Evolutionary conservation across 331 rosid species (phyloP).

Genomic region (Stylosanthes scabra): DNA sequence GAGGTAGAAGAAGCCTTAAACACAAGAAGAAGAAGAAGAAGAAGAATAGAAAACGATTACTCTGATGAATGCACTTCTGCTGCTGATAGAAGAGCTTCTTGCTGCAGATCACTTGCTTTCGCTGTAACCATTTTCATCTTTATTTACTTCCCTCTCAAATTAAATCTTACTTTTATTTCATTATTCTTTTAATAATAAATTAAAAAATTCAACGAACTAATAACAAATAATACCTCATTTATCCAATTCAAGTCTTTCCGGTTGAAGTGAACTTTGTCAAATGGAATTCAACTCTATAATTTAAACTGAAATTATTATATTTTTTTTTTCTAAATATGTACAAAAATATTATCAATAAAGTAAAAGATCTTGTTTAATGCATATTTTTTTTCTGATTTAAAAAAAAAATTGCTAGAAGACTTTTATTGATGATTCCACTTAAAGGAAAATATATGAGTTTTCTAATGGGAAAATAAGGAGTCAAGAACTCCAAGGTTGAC

Average conservation of each 20-base stretch:
- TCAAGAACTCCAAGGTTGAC: slow-evolving; percentile 12
- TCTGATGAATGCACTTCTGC: slow-evolving; percentile 57
- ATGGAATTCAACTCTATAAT: too few relatives aligned
- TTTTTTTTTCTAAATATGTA: too few relatives aligned
- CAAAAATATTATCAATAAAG: too few relatives aligned
- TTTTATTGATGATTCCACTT: too few relatives aligned
- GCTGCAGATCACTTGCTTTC: slow-evolving; percentile 77
- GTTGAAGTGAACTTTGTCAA: neutral
- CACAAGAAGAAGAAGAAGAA: slow-evolving; percentile 42
- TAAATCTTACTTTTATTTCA: neutral
- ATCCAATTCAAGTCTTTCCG: too few relatives aligned
- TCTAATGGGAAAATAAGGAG: neutral
- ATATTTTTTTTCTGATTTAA: too few relatives aligned
- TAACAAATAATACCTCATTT: neutral
- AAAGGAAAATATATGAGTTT: too few relatives aligned
- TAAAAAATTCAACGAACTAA: too few relatives aligned
- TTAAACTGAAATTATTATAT: too few relatives aligned
- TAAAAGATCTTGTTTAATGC: too few relatives aligned
- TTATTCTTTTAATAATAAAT: neutral
- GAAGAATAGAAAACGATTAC: slow-evolving; percentile 40
- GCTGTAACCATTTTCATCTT: slow-evolving; percentile 55
- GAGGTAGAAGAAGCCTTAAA: slow-evolving; percentile 50
- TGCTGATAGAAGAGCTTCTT: slow-evolving; percentile 68
- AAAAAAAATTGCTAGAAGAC: too few relatives aligned
- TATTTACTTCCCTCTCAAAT: too few relatives aligned